Conservation (phyloP, 2,329 filamentous ascomycete genomes). For the Phialemonium atrogriseum region DNA sequence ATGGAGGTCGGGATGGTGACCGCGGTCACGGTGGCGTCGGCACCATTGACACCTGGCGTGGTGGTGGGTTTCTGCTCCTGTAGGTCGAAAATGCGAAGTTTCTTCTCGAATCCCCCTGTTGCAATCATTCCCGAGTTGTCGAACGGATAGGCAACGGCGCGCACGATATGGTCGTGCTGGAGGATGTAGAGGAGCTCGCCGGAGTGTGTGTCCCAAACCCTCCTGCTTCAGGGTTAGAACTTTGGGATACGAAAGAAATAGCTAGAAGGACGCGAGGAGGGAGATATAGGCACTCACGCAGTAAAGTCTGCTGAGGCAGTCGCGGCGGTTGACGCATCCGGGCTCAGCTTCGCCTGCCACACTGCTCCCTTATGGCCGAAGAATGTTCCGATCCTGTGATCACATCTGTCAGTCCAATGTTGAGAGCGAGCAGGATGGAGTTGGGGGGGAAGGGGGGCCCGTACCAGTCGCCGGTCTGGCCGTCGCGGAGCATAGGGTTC, state of each 20-base stretch:
- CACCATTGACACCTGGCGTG: constrained; percentile 21
- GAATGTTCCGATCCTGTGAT: constrained; percentile 91
- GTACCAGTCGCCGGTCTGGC: constrained; percentile 87
- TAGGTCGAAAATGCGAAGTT: constrained; percentile 87
- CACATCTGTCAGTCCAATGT: no score
- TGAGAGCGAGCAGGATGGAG: constrained; percentile 27
- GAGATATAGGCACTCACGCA: constrained; percentile 60
- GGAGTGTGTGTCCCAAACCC: constrained; percentile 94
- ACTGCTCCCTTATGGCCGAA: constrained; percentile 97
- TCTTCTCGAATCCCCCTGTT: constrained; percentile 94
- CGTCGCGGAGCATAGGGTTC: constrained; percentile 96
- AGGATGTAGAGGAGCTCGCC: constrained; percentile 83
- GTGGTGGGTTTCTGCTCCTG: constrained; percentile 43
- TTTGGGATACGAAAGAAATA: not conserved
- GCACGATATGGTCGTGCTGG: constrained; percentile 90
- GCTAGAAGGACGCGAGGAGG: not conserved
- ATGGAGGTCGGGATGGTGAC: constrained; percentile 48
- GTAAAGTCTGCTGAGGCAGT: constrained; percentile 96
- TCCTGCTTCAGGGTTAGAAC: constrained; percentile 43
- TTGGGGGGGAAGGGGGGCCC: constrained; percentile 11
- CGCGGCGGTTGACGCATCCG: constrained; percentile 79
- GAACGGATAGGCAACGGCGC: constrained; percentile 81
- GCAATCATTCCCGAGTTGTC: constrained; percentile 78
- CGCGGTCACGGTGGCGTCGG: constrained; percentile 22
- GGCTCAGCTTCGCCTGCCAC: constrained; percentile 88